Percentiles rank a stretch among this genome's conserved stretches.
Conservation (phyloP, 495 filamentous ascomycete species). For the Mytilinidion resinicola region DNA sequence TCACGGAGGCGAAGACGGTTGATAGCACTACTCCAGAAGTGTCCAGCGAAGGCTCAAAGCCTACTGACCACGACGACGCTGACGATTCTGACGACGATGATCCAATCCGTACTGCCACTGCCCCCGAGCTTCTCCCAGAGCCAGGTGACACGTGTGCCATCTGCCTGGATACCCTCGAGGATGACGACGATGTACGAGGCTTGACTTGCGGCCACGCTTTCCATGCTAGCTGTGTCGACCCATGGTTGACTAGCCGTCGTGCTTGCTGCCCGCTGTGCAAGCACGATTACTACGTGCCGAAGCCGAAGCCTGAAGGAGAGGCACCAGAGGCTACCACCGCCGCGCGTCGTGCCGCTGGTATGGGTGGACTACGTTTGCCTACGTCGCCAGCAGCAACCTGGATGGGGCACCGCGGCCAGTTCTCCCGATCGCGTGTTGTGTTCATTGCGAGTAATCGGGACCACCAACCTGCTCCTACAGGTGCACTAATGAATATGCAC, state of each 20-base stretch:
- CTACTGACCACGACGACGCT: slow-evolving; percentile 35
- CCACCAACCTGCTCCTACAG: not conserved
- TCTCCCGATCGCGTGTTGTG: slow-evolving; percentile 22
- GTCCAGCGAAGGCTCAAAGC: not conserved
- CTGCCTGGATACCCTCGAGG: slow-evolving; percentile 87
- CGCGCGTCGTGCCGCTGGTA: slow-evolving; percentile 12
- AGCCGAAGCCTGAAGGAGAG: slow-evolving; percentile 54
- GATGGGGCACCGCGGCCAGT: slow-evolving; percentile 16
- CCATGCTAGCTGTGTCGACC: slow-evolving; percentile 88
- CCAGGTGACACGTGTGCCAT: slow-evolving; percentile 97
- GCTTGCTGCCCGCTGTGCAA: slow-evolving; percentile 98
- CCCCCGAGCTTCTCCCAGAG: slow-evolving; percentile 72
- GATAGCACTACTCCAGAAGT: slow-evolving; percentile 7
- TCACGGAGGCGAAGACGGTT: slow-evolving; percentile 17
- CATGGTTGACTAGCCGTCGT: slow-evolving; percentile 87
- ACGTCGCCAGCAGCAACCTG: slow-evolving; percentile 17
- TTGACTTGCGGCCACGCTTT: slow-evolving; percentile 94
- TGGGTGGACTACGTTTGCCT: slow-evolving; percentile 19
- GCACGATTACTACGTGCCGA: slow-evolving; percentile 89
- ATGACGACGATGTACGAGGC: slow-evolving; percentile 91
- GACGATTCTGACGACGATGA: slow-evolving; percentile 73
- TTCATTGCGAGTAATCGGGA: slow-evolving; percentile 1
- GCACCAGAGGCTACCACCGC: slow-evolving; percentile 3
- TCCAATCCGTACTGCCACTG: slow-evolving; percentile 73
- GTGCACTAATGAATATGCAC: slow-evolving; percentile 6